Evolutionary conservation across 148 eudicot species (phyloP).

Genomic region (Nyssa sinensis): DNA sequence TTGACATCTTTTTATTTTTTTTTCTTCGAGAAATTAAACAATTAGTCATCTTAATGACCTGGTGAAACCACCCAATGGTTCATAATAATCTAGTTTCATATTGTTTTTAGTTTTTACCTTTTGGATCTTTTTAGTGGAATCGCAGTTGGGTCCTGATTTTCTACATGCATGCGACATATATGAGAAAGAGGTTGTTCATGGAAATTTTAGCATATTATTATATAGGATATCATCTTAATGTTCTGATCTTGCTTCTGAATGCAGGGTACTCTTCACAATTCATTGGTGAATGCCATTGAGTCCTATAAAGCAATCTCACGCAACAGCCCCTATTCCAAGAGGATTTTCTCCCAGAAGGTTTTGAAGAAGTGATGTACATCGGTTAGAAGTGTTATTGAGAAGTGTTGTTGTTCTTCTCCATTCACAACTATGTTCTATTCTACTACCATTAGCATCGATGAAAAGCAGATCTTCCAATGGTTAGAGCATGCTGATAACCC

Average conservation of each 20-base stretch:
- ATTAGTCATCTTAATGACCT: background rate
- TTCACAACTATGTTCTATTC: background rate
- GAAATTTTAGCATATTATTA: background rate
- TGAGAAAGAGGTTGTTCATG: background rate
- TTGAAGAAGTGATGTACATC: slow-evolving; percentile 38
- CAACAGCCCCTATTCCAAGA: slow-evolving; percentile 45
- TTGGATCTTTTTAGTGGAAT: background rate
- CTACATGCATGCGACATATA: background rate
- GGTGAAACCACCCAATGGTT: no score
- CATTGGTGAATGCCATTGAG: slow-evolving; percentile 37
- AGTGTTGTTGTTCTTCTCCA: slow-evolving; percentile 15
- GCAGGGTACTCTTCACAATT: slow-evolving; percentile 39
- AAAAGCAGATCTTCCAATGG: background rate
- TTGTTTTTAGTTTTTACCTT: no score
- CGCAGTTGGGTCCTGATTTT: no score
- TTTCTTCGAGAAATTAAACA: background rate
- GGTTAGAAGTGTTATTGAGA: background rate
- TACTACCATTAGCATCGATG: slow-evolving; percentile 2
- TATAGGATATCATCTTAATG: background rate
- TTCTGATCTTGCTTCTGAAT: background rate
- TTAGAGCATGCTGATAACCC: no score
- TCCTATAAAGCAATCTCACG: slow-evolving; percentile 36
- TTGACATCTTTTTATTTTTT: no score
- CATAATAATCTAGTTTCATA: no score
- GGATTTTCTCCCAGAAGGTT: slow-evolving; percentile 38